These are phyloP conservation scores for Breynia disticha DNA, from an alignment of 441 rosid species.

Conservation along the genomic window DNA sequence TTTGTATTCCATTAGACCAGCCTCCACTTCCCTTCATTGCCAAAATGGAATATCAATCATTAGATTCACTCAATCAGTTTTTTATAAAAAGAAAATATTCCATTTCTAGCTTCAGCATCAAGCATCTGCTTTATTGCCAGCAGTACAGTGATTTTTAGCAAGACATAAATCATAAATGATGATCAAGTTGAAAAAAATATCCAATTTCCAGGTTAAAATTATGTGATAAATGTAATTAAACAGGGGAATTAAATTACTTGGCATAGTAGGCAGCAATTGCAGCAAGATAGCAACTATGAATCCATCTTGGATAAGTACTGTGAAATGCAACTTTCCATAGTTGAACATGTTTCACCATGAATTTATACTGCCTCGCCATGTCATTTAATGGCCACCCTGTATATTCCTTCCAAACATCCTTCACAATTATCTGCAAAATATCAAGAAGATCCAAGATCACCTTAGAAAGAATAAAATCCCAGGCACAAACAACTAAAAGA, in stretches of 20 bases:
- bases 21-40: conserved; percentile 77
- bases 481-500: no score
- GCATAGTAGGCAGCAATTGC: conserved; percentile 94
- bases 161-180: neutral
- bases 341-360: conserved; percentile 94
- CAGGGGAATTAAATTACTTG: conserved; percentile 35
- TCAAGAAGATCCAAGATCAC: no score
- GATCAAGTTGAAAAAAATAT: conserved; percentile 3
- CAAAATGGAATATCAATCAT: conserved; percentile 3
- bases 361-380: conserved; percentile 88
- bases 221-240: no score
- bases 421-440: conserved; percentile 58
- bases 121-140: conserved; percentile 2
- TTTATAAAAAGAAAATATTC: neutral
- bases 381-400: conserved; percentile 97
- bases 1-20: conserved; percentile 90
- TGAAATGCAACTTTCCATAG: conserved; percentile 96
- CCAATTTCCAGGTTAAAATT: no score
- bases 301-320: conserved; percentile 87
- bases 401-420: conserved; percentile 95
- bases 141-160: no score
- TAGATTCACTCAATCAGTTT: conserved; percentile 2
- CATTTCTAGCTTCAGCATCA: conserved; percentile 5
- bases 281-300: conserved; percentile 76
- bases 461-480: no score